phyloP scores from a whole-genome alignment of 805 yeast genomes.

The Lipomyces yamadae region DNA sequence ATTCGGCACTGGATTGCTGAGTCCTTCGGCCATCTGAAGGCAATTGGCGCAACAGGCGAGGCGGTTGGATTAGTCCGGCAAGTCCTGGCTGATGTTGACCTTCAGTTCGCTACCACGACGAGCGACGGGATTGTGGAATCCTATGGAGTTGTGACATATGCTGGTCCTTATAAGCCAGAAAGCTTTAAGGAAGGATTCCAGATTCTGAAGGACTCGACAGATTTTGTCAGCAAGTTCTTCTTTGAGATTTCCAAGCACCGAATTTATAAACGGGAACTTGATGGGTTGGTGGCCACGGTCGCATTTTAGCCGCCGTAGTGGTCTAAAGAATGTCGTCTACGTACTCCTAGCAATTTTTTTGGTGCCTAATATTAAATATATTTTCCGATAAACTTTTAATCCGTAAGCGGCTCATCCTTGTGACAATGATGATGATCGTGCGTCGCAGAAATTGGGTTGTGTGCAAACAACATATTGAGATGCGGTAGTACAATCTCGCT shows the following conservation, averaged over 20 bases:
- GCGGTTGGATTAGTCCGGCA: conserved; percentile 5
- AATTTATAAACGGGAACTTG: conserved; percentile 13
- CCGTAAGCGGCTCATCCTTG: too few species aligned
- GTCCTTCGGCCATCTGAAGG: conserved; percentile 18
- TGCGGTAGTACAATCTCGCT: too few species aligned
- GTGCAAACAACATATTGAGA: too few species aligned
- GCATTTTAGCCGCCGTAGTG: background rate
- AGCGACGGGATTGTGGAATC: conserved; percentile 2
- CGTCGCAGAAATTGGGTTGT: too few species aligned
- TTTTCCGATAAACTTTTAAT: too few species aligned
- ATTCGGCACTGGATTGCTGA: conserved; percentile 15
- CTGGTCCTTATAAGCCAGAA: conserved; percentile 3
- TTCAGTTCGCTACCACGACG: background rate
- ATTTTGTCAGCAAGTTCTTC: conserved; percentile 2
- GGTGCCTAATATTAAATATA: too few species aligned
- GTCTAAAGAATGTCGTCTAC: background rate
- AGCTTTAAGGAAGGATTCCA: conserved; percentile 5
- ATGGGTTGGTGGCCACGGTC: conserved; percentile 12
- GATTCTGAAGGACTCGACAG: conserved; percentile 8
- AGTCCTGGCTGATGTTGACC: conserved; percentile 8
- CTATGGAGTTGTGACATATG: conserved; percentile 14
- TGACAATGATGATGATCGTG: too few species aligned
- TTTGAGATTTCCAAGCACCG: conserved; percentile 14
- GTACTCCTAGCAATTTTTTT: too few species aligned
- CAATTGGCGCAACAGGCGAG: conserved; percentile 18